phyloP scores from a whole-genome alignment of 176 grass and related monocot genomes.

The Chrysopogon serrulatus region DNA sequence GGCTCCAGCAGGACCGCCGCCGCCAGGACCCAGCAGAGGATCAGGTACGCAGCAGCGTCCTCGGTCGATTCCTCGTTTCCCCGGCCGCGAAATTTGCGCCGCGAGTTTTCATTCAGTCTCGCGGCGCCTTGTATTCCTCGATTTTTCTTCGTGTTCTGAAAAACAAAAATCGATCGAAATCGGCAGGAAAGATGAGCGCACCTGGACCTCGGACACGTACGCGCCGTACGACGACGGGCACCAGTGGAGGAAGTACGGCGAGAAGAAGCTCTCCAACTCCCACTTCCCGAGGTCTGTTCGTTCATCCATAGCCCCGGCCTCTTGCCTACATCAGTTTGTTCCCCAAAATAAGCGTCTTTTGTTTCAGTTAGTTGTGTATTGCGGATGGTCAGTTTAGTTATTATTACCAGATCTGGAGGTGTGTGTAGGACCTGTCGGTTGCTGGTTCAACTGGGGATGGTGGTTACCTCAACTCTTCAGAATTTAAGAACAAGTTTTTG shows the following conservation, averaged over 20 bases:
- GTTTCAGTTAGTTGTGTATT: not conserved
- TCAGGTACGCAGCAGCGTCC: not conserved
- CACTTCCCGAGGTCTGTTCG: slow-evolving; percentile 49
- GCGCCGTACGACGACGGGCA: slow-evolving; percentile 72
- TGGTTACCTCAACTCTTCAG: not conserved
- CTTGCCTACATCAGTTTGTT: not conserved
- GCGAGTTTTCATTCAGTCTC: not conserved
- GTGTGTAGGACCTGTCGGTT: not conserved
- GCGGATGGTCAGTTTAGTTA: not conserved
- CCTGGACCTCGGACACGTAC: slow-evolving; percentile 48
- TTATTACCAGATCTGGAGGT: slow-evolving; percentile 14
- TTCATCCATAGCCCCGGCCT: no score
- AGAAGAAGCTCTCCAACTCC: slow-evolving; percentile 76
- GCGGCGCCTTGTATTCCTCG: not conserved
- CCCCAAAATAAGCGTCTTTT: not conserved
- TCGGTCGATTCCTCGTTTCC: not conserved
- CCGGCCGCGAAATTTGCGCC: not conserved
- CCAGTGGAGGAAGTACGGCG: slow-evolving; percentile 94
- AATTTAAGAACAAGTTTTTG: not conserved
- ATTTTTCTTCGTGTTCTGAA: not conserved
- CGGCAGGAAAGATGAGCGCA: slow-evolving; percentile 40
- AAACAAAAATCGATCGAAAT: not conserved
- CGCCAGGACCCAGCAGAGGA: slow-evolving; percentile 33
- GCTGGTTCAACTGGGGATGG: not conserved
- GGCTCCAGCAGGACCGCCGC: slow-evolving; percentile 7